These are phyloP conservation scores for Atkinsonella hypoxylon DNA, from an alignment of 2,329 filamentous ascomycete species.

Conservation along the genomic window DNA sequence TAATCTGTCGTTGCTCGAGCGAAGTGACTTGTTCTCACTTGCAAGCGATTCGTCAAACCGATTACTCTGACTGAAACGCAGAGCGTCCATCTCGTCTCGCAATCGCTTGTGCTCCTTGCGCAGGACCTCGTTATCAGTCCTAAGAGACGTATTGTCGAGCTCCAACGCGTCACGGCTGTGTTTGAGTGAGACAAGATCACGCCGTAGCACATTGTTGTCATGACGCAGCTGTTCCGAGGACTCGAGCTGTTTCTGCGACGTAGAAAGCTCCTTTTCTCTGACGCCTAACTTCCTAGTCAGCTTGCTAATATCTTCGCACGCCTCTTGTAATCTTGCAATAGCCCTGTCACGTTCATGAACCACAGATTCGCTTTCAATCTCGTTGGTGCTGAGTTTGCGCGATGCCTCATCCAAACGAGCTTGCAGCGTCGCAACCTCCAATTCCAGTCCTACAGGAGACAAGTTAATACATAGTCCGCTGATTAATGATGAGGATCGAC, in stretches of 20 bases:
- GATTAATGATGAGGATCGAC: conserved; percentile 15
- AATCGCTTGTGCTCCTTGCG: conserved; percentile 24
- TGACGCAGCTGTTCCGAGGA: conserved; percentile 26
- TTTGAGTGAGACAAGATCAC: conserved; percentile 29
- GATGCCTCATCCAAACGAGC: conserved; percentile 50
- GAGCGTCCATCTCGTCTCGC: conserved; percentile 27
- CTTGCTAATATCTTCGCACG: conserved; percentile 44
- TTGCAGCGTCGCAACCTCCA: conserved; percentile 47
- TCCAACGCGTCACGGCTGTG: conserved; percentile 25
- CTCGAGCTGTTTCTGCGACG: conserved; percentile 29
- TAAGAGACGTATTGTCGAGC: conserved; percentile 29
- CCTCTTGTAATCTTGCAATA: conserved; percentile 48
- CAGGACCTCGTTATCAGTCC: conserved; percentile 27
- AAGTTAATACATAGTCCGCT: conserved; percentile 8
- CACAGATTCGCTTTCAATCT: conserved; percentile 51
- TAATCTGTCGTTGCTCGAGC: conserved; percentile 27
- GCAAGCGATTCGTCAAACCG: conserved; percentile 30
- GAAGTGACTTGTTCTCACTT: conserved; percentile 33
- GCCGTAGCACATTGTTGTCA: conserved; percentile 27
- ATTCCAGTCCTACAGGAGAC: conserved; percentile 38
- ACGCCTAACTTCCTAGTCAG: conserved; percentile 30
- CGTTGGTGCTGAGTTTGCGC: conserved; percentile 47
- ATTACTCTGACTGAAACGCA: conserved; percentile 28
- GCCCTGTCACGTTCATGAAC: conserved; percentile 54
- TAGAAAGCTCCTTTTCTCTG: conserved; percentile 30